A percentile compares a stretch with the other conserved stretches of the same genome.
These are phyloP conservation scores for Epichloe typhina DNA, from an alignment of 2,329 filamentous ascomycete genomes.

Conservation along the genomic window DNA sequence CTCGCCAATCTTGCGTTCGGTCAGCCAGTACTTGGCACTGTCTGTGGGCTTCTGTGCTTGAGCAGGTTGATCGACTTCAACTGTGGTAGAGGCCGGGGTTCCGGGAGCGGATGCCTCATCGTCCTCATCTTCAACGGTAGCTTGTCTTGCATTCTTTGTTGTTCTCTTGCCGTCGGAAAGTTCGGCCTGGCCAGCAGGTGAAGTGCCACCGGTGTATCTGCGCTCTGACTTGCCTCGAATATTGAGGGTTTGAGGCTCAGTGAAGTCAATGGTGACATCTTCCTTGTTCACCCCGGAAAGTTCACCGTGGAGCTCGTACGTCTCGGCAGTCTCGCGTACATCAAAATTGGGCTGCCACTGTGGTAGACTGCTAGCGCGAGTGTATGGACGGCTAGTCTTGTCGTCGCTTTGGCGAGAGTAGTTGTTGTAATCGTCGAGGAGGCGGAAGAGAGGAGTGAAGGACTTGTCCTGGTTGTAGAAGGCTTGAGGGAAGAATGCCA, in stretches of 20 bases:
- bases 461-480: slow-evolving; percentile 36
- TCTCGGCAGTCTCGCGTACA: slow-evolving; percentile 52
- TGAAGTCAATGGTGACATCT: slow-evolving; percentile 66
- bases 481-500: slow-evolving; percentile 47
- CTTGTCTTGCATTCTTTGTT: slow-evolving; percentile 34
- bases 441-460: slow-evolving; percentile 49
- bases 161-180: slow-evolving; percentile 26
- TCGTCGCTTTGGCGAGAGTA: slow-evolving; percentile 30
- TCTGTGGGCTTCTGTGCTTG: slow-evolving; percentile 21
- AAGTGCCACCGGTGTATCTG: slow-evolving; percentile 42
- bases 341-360: slow-evolving; percentile 69
- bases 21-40: slow-evolving; percentile 55
- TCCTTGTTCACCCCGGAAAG: slow-evolving; percentile 64
- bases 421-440: slow-evolving; percentile 50
- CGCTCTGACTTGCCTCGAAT: slow-evolving; percentile 59
- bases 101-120: slow-evolving; percentile 13
- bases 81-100: slow-evolving; percentile 7
- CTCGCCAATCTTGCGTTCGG: slow-evolving; percentile 51
- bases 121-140: slow-evolving; percentile 53
- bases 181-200: slow-evolving; percentile 33
- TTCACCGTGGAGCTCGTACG: slow-evolving; percentile 70
- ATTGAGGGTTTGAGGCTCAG: slow-evolving; percentile 58
- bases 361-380: slow-evolving; percentile 21
- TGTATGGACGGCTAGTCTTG: slow-evolving; percentile 14
- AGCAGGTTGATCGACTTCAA: slow-evolving; percentile 11